Base-by-base conservation (phyloP, 768 basidiomycete genomes). In the Psilocybe cubensis region DNA sequence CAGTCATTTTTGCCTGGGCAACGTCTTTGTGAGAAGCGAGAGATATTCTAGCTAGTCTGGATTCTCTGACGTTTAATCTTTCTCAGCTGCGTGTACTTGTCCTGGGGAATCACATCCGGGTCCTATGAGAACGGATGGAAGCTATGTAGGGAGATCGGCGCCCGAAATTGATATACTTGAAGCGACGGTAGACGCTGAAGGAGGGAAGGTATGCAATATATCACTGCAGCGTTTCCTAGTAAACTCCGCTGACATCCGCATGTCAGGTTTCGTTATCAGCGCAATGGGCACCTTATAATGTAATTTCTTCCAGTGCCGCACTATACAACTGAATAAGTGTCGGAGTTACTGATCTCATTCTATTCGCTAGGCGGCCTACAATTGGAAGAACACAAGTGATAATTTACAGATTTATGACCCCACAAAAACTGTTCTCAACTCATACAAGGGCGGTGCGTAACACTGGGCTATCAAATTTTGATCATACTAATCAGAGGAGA, bases 121-220 rank as follows among this genome's bases (percentile, higher is more conserved):
- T 1, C 76, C 76, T 6, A 64, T 74, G 24, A 59, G 69, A n/a
- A 21, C 63, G 2, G 78, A 86, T 58, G 86, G 86, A 3, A 72
- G 74, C 0, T 87, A 81, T 58, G 79, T 82, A 0, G 87, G 87
- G 9, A 71, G 87, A 14, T 72, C 81, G 2, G 84, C 87, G 1
- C 87, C 87, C 3, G 87, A 89, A 67, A 87, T 89, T 52, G 88
- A 90, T 68, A 72, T 89, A 52, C 80, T 88, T 53, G 87, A 89
- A 68, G 85, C 87, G 10, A 68, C 69, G 20, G 68, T 77, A 9
- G 60, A 66, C 1, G 57, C 61, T 17, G 67, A 66, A 10, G 56
- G 64, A 8, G 75, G 74, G 27, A 61, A 67, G 58, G 67, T 70
- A 18, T 29, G 57, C 52, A 3, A 35, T 20, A 17, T 21, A 6